These are phyloP conservation scores for Solanum virginianum DNA, from an alignment of 257 asterid species.

Conservation along the genomic window DNA sequence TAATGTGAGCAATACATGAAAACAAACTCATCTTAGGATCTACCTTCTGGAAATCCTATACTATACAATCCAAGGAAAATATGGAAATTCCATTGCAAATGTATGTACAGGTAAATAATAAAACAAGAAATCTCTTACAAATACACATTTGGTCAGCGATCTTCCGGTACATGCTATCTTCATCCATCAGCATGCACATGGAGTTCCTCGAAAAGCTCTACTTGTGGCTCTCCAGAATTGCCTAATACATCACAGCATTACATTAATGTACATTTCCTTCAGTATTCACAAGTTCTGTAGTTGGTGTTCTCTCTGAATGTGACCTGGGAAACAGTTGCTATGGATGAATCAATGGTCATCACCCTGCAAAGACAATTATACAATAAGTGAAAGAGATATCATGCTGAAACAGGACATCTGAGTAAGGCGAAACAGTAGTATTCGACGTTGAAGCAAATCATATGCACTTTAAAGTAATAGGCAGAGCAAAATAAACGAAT, in stretches of 20 bases:
- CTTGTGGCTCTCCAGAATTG: neutral
- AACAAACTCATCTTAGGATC: neutral
- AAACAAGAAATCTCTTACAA: neutral
- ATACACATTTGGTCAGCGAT: neutral
- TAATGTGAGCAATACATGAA: neutral
- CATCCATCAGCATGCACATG: neutral
- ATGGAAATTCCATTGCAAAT: neutral
- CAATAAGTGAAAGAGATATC: neutral
- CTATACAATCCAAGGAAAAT: neutral
- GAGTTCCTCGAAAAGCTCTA: neutral
- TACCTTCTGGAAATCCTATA: neutral
- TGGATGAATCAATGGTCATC: neutral
- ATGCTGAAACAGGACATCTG: neutral
- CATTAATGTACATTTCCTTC: neutral
- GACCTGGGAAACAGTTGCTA: neutral
- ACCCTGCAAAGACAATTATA: neutral
- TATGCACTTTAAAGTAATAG: neutral
- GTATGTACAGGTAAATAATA: neutral
- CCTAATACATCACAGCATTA: neutral
- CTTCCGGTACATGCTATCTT: neutral
- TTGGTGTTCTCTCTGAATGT: neutral
- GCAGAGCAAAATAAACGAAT: neutral
- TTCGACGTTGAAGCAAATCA: neutral
- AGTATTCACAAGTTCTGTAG: neutral
- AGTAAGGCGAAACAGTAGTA: neutral